Evolutionary conservation across 257 asterid genomes (phyloP), one percentile per base, ranked within the genome.

Genomic region (Nicotiana noctiflora): DNA sequence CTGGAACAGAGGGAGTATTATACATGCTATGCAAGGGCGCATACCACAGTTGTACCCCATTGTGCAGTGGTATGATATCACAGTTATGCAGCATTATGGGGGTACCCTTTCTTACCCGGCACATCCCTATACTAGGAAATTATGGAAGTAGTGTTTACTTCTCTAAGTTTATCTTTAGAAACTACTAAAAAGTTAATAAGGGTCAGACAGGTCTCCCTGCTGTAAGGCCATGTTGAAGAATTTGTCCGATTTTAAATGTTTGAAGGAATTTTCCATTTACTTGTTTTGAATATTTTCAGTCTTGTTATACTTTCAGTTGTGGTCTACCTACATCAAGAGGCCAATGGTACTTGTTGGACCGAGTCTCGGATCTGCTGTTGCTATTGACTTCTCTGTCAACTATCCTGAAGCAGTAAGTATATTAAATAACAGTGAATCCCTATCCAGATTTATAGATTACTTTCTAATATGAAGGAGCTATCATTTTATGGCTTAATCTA

Each of bases 341-440:
- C 98, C 99, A 56, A 88, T 92, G 97, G 87, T 86, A 78, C 85
- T 95, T 83, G 98, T 95, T 3, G 98, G 99, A 76, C 98, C 99
- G 65, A 95, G 99, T 85, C 98, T 95, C 40, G 99, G 98, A 84
- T 96, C 97, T 32, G 97, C 99, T 4, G 91, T 95, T 29, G 96
- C 98, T 81, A 91, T 93, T 49, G 98, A 95, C 84, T 92, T 95
- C 78, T 88, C 76, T 34, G 84, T 86, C 83, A 87, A 89, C 81
- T 79, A 95, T 74, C 99, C 99, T 29, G 93, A 93, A 88, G 93
- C 96, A 81, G 99, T 93, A 86, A 84, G 91, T 80, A 51, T 56
- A 65, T 74, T 70, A 37, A 57, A 49, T 14, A 37, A 77, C 75
- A 37, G 23, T 18, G 56, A 64, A 75, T 82, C 81, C 80, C 49